Conservation (phyloP, 805 yeast genomes). For the Teunomyces pallodes region DNA sequence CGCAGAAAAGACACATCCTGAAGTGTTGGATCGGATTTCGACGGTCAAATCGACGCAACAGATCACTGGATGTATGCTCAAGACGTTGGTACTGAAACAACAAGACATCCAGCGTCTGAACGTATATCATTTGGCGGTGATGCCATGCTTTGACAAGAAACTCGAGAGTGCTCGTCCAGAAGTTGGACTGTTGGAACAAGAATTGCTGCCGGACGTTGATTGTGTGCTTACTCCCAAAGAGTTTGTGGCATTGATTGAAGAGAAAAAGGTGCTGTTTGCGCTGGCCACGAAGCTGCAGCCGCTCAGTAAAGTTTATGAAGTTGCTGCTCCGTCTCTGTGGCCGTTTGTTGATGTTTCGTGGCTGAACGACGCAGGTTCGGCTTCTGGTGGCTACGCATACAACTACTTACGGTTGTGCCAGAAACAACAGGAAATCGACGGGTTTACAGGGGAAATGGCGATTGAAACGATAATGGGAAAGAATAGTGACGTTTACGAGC, state of each 20-base stretch:
- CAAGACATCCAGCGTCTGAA: constrained; percentile 28
- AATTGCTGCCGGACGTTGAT: constrained; percentile 64
- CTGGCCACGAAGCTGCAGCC: background rate
- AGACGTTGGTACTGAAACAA: constrained; percentile 43
- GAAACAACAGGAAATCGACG: constrained; percentile 16
- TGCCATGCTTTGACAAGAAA: constrained; percentile 98
- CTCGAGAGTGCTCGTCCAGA: constrained; percentile 90
- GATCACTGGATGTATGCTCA: constrained; percentile 78
- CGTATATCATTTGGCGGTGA: constrained; percentile 78
- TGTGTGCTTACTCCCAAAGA: constrained; percentile 94
- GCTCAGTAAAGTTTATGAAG: constrained; percentile 20
- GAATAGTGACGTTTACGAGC: constrained; percentile 74
- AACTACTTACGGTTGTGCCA: constrained; percentile 54
- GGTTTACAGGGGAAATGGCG: constrained; percentile 17
- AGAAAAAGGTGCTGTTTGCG: constrained; percentile 14
- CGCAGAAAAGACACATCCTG: constrained; percentile 93
- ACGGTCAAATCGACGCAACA: constrained; percentile 89
- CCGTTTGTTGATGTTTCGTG: constrained; percentile 59
- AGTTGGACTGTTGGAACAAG: constrained; percentile 19
- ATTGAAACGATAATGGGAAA: constrained; percentile 56
- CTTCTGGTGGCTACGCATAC: constrained; percentile 87
- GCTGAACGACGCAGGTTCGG: constrained; percentile 73
- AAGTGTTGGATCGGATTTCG: constrained; percentile 67
- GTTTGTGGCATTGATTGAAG: constrained; percentile 66
- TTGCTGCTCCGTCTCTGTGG: constrained; percentile 59